phyloP scores from a whole-genome alignment of 345 rosid genomes.

The Erucastrum elatum region DNA sequence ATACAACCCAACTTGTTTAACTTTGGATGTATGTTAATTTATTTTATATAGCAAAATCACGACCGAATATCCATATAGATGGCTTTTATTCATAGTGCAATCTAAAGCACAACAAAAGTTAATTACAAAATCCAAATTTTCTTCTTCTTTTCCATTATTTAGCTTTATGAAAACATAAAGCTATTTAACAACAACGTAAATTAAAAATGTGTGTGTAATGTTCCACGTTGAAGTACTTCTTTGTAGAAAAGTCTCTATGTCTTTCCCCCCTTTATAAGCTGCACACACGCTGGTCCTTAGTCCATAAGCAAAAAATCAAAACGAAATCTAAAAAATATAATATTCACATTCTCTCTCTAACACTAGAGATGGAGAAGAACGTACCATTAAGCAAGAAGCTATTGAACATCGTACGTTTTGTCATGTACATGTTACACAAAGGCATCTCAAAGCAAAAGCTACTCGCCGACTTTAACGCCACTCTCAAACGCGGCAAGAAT shows the following conservation, averaged over 20 bases:
- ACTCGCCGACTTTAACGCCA: conserved; percentile 65
- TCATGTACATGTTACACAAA: conserved; percentile 68
- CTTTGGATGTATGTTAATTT: conserved; percentile 20
- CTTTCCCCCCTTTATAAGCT: conserved; percentile 37
- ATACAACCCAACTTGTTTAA: conserved; percentile 17
- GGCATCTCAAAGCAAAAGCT: conserved; percentile 65
- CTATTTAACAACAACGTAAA: conserved; percentile 10
- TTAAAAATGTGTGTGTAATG: conserved; percentile 9
- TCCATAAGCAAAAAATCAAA: conserved; percentile 36
- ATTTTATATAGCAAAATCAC: conserved; percentile 14
- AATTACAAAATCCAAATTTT: conserved; percentile 14
- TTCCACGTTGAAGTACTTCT: conserved; percentile 34
- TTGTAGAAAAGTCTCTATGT: conserved; percentile 9
- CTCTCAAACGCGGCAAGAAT: conserved; percentile 82
- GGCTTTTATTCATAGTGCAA: conserved; percentile 38
- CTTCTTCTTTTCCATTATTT: conserved; percentile 22
- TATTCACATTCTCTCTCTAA: conserved; percentile 22
- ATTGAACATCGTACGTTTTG: conserved; percentile 61
- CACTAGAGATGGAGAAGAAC: conserved; percentile 44
- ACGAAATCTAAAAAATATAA: conserved; percentile 9
- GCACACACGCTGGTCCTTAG: conserved; percentile 27
- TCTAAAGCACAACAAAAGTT: conserved; percentile 39
- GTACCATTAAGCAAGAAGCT: conserved; percentile 56
- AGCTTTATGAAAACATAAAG: conserved; percentile 13
- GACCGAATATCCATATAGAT: conserved; percentile 37